Evolutionary conservation across 2,329 filamentous ascomycete genomes (phyloP).

Genomic region (Sporothrix mexicana): DNA sequence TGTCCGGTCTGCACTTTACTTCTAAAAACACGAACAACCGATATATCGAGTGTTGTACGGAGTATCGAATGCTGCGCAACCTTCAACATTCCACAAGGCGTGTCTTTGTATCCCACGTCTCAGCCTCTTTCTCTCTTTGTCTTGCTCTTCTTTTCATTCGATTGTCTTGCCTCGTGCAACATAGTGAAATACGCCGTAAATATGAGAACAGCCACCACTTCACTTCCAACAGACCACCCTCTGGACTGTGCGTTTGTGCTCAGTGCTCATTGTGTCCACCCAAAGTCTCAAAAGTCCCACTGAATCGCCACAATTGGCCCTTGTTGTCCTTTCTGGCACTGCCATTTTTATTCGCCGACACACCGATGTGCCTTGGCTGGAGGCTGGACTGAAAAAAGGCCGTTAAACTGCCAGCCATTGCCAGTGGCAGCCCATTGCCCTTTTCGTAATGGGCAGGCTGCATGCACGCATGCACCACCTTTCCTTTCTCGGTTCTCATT

Average conservation of each 20-base stretch:
- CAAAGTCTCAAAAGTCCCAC: background rate
- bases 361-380: constrained; percentile 29
- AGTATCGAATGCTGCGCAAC: background rate
- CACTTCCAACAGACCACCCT: background rate
- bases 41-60: background rate
- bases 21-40: background rate
- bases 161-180: constrained; percentile 7
- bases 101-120: no score
- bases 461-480: constrained; percentile 9
- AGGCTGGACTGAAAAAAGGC: no score
- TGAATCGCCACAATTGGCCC: background rate
- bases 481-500: constrained; percentile 19
- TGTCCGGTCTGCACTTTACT: background rate
- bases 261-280: background rate
- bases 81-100: background rate
- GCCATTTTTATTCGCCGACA: background rate
- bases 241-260: constrained; percentile 1
- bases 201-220: constrained; percentile 17
- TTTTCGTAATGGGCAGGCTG: background rate
- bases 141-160: background rate
- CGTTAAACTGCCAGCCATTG: no score
- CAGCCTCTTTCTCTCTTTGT: background rate
- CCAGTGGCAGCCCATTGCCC: background rate
- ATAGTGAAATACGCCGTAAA: constrained; percentile 12
- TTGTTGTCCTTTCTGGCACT: background rate